Evolutionary conservation across 352 stramenopile genomes (phyloP).

Genomic region (Phytophthora tubulina): DNA sequence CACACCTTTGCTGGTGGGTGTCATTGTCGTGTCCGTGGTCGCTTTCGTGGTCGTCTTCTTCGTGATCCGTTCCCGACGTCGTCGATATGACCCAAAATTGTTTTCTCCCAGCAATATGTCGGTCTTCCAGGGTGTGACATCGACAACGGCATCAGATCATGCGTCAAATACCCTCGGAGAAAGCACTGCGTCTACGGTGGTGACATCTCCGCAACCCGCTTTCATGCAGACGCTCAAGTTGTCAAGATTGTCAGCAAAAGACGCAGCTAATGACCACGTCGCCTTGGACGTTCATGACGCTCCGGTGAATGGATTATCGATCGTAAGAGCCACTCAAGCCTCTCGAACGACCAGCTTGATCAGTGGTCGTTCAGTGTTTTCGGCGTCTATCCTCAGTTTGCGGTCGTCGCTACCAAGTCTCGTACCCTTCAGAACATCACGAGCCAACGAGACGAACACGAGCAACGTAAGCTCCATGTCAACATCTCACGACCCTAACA

Average conservation of each 20-base stretch:
- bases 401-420: constrained; percentile 26
- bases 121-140: constrained; percentile 30
- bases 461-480: not conserved
- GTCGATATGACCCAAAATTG: constrained; percentile 20
- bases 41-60: constrained; percentile 27
- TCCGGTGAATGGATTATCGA: not conserved
- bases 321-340: constrained; percentile 2
- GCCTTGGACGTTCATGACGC: constrained; percentile 20
- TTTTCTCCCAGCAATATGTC: constrained; percentile 27
- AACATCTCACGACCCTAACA: constrained; percentile 11
- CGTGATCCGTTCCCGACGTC: constrained; percentile 25
- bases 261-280: constrained; percentile 3
- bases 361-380: constrained; percentile 36
- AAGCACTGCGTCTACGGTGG: constrained; percentile 24
- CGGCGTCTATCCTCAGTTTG: constrained; percentile 20
- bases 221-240: constrained; percentile 36
- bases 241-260: constrained; percentile 16
- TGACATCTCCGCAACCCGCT: constrained; percentile 20
- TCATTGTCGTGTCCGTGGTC: constrained; percentile 30
- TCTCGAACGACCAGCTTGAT: constrained; percentile 24
- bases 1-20: constrained; percentile 14
- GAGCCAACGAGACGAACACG: not conserved
- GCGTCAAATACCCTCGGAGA: constrained; percentile 12
- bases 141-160: constrained; percentile 22
- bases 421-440: constrained; percentile 12